A percentile compares a stretch with the other conserved stretches of the same genome.
Evolutionary conservation across 441 rosid species (phyloP).

Genomic region (Gossypium gossypioides): DNA sequence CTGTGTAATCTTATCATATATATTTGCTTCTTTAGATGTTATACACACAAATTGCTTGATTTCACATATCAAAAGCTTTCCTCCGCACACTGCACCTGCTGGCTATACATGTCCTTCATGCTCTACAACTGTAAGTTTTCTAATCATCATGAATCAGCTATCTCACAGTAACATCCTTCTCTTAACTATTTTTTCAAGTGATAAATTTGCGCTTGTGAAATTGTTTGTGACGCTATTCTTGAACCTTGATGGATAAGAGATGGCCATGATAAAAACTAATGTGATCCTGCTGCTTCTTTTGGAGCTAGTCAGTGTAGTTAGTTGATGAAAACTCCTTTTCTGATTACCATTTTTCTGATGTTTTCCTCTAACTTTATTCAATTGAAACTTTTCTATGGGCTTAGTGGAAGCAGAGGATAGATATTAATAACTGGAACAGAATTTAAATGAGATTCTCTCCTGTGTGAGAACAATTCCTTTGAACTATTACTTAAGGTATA

Average conservation of each 20-base stretch:
- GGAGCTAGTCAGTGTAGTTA: background rate
- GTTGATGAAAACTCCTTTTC: background rate
- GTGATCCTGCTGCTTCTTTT: background rate
- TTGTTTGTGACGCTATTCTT: background rate
- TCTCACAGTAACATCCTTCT: background rate
- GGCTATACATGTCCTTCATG: slow-evolving; percentile 84
- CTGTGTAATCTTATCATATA: slow-evolving; percentile 3
- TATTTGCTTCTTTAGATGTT: slow-evolving; percentile 48
- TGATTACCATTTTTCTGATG: background rate
- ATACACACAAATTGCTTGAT: slow-evolving; percentile 79
- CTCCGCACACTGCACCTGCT: slow-evolving; percentile 90
- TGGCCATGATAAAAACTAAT: background rate
- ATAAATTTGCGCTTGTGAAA: background rate
- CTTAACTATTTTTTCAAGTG: background rate
- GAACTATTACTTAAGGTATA: background rate
- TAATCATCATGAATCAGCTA: background rate
- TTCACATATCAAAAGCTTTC: slow-evolving; percentile 74
- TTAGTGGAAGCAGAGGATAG: background rate
- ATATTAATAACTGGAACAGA: background rate
- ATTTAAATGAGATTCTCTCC: background rate
- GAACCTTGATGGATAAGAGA: background rate
- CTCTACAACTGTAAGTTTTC: slow-evolving; percentile 57
- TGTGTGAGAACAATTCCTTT: background rate
- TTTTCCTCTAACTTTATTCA: background rate
- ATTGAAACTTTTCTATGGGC: background rate